Evolutionary conservation across 106 monocot genomes (phyloP).

Genomic region (Cymbidium sinense): DNA sequence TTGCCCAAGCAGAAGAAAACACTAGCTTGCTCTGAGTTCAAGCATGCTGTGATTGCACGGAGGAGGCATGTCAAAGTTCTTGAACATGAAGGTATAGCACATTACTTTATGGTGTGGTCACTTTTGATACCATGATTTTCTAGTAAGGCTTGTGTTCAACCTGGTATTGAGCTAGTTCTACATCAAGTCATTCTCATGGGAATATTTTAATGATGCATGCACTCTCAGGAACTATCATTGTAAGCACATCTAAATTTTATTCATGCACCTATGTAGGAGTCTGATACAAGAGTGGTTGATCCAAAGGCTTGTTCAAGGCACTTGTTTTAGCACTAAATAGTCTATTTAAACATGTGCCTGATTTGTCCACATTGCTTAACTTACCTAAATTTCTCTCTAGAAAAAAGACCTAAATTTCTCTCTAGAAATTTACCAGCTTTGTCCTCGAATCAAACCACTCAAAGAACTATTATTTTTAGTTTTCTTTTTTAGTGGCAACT

Average conservation of each 20-base stretch:
- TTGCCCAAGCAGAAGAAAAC: slow-evolving; percentile 75
- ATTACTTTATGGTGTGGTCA: neutral
- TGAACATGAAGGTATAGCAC: slow-evolving; percentile 47
- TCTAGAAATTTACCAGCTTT: neutral
- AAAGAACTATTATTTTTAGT: neutral
- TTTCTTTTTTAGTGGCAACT: no score
- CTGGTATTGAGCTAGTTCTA: neutral
- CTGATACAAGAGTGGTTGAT: neutral
- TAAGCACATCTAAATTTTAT: neutral
- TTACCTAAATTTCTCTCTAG: no score
- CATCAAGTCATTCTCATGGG: neutral
- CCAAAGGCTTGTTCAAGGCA: neutral
- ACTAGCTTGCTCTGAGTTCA: slow-evolving; percentile 73
- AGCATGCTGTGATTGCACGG: slow-evolving; percentile 56
- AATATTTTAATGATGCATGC: neutral
- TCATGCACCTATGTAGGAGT: neutral
- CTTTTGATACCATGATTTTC: neutral
- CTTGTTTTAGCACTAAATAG: neutral
- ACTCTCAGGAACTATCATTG: neutral
- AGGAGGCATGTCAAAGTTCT: slow-evolving; percentile 58
- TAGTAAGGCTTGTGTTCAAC: neutral
- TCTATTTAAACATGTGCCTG: neutral
- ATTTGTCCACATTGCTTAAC: neutral
- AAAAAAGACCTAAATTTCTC: neutral
- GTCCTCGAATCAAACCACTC: neutral